Evolutionary conservation across 768 basidiomycete species (phyloP), one percentile per base, ranked within the genome.

Genomic region (Pisolithus sp.): DNA sequence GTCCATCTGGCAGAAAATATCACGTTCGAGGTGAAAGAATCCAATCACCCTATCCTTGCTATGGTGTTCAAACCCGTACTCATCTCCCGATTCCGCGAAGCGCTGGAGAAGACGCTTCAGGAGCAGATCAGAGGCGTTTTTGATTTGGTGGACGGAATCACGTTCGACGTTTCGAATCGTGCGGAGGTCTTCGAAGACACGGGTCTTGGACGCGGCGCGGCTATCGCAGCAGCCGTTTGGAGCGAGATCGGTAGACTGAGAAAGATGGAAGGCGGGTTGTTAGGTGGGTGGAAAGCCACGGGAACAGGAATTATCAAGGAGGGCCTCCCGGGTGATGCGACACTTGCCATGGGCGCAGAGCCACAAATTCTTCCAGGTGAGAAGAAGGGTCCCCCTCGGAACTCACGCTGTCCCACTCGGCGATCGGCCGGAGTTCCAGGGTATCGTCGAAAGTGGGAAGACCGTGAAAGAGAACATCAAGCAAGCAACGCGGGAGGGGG

Each of bases 291-390:
- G 75, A 68, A 61, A 23, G 78, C 79, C 3, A 87, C 86, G 0
- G 78, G 86, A 0, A 82, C 81, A 0, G 86, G 86, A 0, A 53
- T 88, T 7, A 68, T 88, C 46, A 74, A 80, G 40, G 76, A 82
- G 58, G 78, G 77, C 36, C 53, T 56, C 0, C 52, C 54, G 15
- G 65, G 60, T 3, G 63, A 66, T 37, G 69, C 62, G 15, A 61
- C 61, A 46, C 77, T 89, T 45, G 86, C 85, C 0, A 68, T 88
- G 70, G 86, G 86, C 2, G 82, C 77, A 6, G 85, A 85, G 65
- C 86, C 86, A 34, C 86, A 89, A 71, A 79, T 89, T 30, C 64
- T 89, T 26, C 67, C 77, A 24, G 82, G 84, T 0, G 77, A 82
- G 55, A 86, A 89, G 73, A 74, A 71, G 3, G 86, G 86, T 0